Conservation (phyloP, 2,329 filamentous ascomycete species). For the Cryoendolithus antarcticus region DNA sequence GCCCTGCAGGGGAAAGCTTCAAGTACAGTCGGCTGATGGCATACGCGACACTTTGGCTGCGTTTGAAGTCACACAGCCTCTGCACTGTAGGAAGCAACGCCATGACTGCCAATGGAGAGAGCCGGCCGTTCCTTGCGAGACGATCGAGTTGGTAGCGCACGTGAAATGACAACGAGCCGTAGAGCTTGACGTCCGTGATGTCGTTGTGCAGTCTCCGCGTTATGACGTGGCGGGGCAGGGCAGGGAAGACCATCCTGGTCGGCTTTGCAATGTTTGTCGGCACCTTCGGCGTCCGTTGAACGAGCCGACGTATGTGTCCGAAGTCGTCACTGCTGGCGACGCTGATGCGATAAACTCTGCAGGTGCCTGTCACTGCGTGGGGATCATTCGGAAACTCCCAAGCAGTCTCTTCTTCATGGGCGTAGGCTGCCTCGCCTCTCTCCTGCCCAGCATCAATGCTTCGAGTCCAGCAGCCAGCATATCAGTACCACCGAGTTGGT, state of each 20-base stretch:
- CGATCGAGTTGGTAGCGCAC: slow-evolving; percentile 51
- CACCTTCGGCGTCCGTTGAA: slow-evolving; percentile 18
- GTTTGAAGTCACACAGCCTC: slow-evolving; percentile 16
- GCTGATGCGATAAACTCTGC: slow-evolving; percentile 37
- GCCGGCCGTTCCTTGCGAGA: slow-evolving; percentile 50
- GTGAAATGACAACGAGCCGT: slow-evolving; percentile 35
- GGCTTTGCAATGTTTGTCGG: slow-evolving; percentile 19
- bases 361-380: slow-evolving; percentile 29
- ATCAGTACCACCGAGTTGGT: slow-evolving; percentile 13
- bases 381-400: too few species aligned
- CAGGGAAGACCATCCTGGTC: slow-evolving; percentile 9
- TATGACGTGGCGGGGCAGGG: slow-evolving; percentile 5
- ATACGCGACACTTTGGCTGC: slow-evolving; percentile 19
- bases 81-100: slow-evolving; percentile 36
- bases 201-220: slow-evolving; percentile 23
- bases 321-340: slow-evolving; percentile 19
- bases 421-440: slow-evolving; percentile 6
- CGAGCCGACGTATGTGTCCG: slow-evolving; percentile 10
- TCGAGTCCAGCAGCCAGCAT: slow-evolving; percentile 5
- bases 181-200: slow-evolving; percentile 17
- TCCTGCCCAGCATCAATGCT: not conserved
- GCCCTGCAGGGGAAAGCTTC: slow-evolving; percentile 43
- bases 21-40: slow-evolving; percentile 43
- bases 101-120: slow-evolving; percentile 43
- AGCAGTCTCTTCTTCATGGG: slow-evolving; percentile 2